phyloP scores from a whole-genome alignment of 352 stramenopile genomes.

The Pythium monospermum region DNA sequence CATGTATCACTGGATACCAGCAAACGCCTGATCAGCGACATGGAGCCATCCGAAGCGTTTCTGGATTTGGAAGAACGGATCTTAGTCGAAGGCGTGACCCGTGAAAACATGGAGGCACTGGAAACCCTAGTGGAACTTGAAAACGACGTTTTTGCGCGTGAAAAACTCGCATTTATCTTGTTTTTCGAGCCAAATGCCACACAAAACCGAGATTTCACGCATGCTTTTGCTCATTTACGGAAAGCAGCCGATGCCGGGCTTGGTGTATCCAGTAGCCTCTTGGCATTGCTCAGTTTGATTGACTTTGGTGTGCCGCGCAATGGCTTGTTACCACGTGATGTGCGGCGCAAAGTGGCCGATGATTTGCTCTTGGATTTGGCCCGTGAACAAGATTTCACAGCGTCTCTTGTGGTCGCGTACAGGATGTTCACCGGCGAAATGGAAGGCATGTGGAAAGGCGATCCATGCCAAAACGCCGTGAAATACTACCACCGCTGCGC shows the following conservation, averaged over 20 bases:
- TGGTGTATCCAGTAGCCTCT: slow-evolving; percentile 29
- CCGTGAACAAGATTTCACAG: slow-evolving; percentile 37
- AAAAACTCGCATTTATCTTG: slow-evolving; percentile 51
- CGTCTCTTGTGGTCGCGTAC: slow-evolving; percentile 56
- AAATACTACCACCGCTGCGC: slow-evolving; percentile 48
- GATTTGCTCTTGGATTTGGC: slow-evolving; percentile 29
- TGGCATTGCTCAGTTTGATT: slow-evolving; percentile 58
- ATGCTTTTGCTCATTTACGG: slow-evolving; percentile 39
- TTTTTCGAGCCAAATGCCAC: slow-evolving; percentile 45
- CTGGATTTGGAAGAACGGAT: slow-evolving; percentile 47
- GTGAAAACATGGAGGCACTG: slow-evolving; percentile 34
- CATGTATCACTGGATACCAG: neutral
- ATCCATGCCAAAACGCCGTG: slow-evolving; percentile 35
- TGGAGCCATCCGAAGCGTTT: slow-evolving; percentile 42
- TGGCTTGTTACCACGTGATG: slow-evolving; percentile 13
- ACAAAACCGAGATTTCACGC: slow-evolving; percentile 28
- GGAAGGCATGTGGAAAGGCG: slow-evolving; percentile 4
- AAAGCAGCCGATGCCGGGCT: slow-evolving; percentile 40
- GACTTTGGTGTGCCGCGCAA: slow-evolving; percentile 31
- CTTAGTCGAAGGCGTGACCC: slow-evolving; percentile 34
- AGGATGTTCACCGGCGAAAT: slow-evolving; percentile 36
- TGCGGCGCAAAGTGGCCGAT: slow-evolving; percentile 32
- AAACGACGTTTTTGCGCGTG: slow-evolving; percentile 43
- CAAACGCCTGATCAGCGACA: slow-evolving; percentile 6
- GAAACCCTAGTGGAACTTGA: slow-evolving; percentile 21